Percentiles rank a stretch among this genome's conserved stretches.
These are phyloP conservation scores for Miamiensis avidus DNA, from an alignment of 169 alveolate species.

Conservation along the genomic window DNA sequence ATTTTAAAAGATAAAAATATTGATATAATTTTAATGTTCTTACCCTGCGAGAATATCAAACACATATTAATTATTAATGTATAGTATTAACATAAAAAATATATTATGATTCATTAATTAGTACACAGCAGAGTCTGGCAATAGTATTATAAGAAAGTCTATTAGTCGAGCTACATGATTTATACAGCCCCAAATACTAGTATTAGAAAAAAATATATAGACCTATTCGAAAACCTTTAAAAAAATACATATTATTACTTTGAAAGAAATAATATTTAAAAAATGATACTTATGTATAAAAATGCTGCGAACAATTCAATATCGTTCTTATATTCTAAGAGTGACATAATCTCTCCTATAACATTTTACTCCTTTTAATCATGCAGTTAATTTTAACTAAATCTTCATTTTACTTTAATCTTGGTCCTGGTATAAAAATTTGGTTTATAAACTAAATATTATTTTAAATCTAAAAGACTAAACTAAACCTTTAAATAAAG, in stretches of 20 bases:
- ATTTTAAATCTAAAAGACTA: too few species aligned
- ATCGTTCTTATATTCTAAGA: background rate
- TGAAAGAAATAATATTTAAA: background rate
- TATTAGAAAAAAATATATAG: background rate
- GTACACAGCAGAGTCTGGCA: background rate
- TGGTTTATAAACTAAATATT: too few species aligned
- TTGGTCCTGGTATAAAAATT: too few species aligned
- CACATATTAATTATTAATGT: too few species aligned
- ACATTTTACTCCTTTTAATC: background rate
- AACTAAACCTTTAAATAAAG: background rate
- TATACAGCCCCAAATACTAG: background rate
- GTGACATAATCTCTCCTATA: background rate
- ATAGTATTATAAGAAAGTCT: background rate
- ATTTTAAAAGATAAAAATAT: too few species aligned
- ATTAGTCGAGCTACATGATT: background rate
- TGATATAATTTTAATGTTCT: too few species aligned
- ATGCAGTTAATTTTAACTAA: background rate
- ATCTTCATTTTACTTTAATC: background rate
- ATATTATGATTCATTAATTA: background rate
- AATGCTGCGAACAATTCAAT: background rate
- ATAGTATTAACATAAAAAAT: too few species aligned
- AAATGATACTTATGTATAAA: background rate
- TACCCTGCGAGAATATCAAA: background rate
- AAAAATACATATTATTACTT: too few species aligned
- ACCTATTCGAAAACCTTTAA: background rate